Evolutionary conservation across 331 rosid genomes (phyloP).

Genomic region (Cydonia oblonga): DNA sequence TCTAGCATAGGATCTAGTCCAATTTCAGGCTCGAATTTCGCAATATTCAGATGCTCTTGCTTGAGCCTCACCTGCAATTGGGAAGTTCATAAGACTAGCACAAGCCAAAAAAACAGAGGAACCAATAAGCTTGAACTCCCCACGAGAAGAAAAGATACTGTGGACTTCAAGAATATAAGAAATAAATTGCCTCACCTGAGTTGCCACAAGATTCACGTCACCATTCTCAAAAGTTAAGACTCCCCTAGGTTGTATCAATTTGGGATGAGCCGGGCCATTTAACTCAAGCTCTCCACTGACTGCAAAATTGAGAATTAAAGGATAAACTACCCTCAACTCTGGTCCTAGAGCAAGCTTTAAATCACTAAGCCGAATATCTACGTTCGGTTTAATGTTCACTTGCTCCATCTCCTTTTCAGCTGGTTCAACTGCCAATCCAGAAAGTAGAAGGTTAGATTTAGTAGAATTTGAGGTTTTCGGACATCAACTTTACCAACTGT

Average conservation of each 20-base stretch:
- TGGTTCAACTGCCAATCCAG: slow-evolving; percentile 36
- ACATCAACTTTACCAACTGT: background rate
- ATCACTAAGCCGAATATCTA: slow-evolving; percentile 61
- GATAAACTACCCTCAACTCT: slow-evolving; percentile 79
- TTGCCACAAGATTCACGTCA: slow-evolving; percentile 84
- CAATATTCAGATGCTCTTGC: slow-evolving; percentile 70
- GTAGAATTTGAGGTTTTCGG: background rate
- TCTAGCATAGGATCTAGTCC: slow-evolving; percentile 93
- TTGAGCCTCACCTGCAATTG: slow-evolving; percentile 72
- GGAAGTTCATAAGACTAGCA: slow-evolving; percentile 8
- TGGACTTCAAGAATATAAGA: background rate
- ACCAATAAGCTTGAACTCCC: background rate
- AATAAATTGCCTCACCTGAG: slow-evolving; percentile 56
- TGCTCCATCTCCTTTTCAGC: slow-evolving; percentile 49
- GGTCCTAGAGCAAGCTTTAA: slow-evolving; percentile 88
- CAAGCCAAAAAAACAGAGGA: slow-evolving; percentile 1
- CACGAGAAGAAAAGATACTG: background rate
- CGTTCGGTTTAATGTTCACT: slow-evolving; percentile 47
- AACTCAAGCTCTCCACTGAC: slow-evolving; percentile 90
- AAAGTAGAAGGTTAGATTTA: background rate
- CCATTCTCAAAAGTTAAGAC: slow-evolving; percentile 75
- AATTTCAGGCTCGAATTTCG: slow-evolving; percentile 84
- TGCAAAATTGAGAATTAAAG: slow-evolving; percentile 68
- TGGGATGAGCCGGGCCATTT: slow-evolving; percentile 74
- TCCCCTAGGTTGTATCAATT: slow-evolving; percentile 71